Evolutionary conservation across 345 rosid species (phyloP).

Genomic region (Syzygium oleosum): DNA sequence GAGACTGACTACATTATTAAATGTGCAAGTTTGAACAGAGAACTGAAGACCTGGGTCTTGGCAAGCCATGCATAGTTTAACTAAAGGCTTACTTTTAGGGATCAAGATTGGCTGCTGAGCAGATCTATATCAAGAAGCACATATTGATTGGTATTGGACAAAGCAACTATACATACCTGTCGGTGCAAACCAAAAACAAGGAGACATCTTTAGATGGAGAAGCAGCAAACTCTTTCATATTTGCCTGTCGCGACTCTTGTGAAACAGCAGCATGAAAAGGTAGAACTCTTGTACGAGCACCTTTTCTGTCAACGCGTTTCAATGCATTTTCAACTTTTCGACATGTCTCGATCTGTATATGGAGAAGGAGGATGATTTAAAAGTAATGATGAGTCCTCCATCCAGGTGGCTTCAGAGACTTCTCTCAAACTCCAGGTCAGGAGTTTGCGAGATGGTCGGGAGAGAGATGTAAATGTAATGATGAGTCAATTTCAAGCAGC

Average conservation of each 20-base stretch:
- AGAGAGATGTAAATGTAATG: background rate
- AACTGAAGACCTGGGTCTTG: background rate
- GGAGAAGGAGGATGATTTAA: background rate
- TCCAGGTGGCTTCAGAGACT: background rate
- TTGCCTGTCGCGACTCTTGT: constrained; percentile 55
- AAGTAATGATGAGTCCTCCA: background rate
- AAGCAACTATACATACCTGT: constrained; percentile 39
- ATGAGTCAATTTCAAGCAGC: background rate
- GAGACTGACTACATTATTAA: background rate
- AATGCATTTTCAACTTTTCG: constrained; percentile 87
- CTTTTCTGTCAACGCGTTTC: constrained; percentile 70
- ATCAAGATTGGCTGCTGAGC: background rate
- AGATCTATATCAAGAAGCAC: background rate
- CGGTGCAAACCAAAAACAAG: constrained; percentile 73
- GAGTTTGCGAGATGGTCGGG: background rate
- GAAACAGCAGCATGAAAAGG: constrained; percentile 87
- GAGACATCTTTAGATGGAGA: constrained; percentile 31
- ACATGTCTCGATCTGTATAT: constrained; percentile 84
- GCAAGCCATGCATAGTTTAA: background rate
- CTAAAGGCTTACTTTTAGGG: background rate
- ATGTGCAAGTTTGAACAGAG: background rate
- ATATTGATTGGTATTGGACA: background rate
- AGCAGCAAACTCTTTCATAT: constrained; percentile 68
- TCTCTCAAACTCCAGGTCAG: background rate
- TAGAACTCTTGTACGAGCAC: constrained; percentile 35